Evolutionary conservation across 1,284 basidiomycete species (phyloP), one percentile per base, ranked within the genome.

Genomic region (Phenoliferia sp.): DNA sequence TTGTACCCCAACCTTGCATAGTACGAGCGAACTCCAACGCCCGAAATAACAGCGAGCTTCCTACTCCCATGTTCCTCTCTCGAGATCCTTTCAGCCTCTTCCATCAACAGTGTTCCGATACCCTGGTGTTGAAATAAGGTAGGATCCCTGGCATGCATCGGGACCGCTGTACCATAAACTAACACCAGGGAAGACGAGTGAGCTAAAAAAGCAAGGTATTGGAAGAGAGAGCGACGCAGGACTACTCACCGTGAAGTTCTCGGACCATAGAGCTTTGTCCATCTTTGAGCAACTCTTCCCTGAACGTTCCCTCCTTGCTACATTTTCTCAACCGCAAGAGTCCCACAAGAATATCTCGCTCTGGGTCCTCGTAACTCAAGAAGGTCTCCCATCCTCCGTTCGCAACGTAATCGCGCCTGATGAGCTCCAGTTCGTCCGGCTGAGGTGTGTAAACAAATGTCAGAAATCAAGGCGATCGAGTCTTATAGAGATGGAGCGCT

Each of bases 361-460:
- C 92, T 3, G 95, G 94, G 79, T 99, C 96, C 81, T 99, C 96
- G 78, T 99, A 99, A 28, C 94, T 94, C 22, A 99, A 82, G 85
- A 99, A 99, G 0, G 95, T 98, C 81, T 99, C 96, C 96, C 96
- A 99, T 31, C 95, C 95, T 3, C 80, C 80, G 76, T 99, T 99
- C 33, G 96, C 96, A 2, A 90, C 84, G 80, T 99, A 99, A 80
- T 99, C 96, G 61, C 96, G 85, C 63, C 96, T 87, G 44, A 99
- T 86, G n/a, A 99, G 88, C 80, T 99, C 96, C 64, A 97, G 90
- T 35, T 93, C 90, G 77, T 95, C 92, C 60, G 96, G 96, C 50
- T 94, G 87, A 59, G n/a, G n/a, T n/a, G 65, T 16, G 16, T 10
- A 12, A 17, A 36, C 5, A 26, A 15, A 10, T 22, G 17, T 48